These are phyloP conservation scores for Bothriochloa decipiens DNA, from an alignment of 176 grass and related monocot species.

Conservation along the genomic window DNA sequence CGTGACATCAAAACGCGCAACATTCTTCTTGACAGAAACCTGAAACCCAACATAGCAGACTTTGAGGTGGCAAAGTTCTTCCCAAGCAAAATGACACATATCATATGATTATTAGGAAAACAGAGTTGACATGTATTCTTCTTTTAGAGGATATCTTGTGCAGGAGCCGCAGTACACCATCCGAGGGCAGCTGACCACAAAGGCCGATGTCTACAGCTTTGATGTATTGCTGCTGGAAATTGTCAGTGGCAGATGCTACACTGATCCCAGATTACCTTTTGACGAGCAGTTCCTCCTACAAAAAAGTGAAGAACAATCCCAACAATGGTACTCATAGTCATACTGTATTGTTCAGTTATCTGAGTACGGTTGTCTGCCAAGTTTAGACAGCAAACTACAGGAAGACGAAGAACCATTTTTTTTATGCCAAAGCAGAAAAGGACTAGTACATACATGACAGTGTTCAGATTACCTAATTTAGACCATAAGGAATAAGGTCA, in stretches of 20 bases:
- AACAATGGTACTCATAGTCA: background rate
- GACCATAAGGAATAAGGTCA: constrained; percentile 18
- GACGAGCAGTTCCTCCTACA: constrained; percentile 74
- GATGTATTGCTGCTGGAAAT: constrained; percentile 65
- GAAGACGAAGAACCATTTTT: background rate
- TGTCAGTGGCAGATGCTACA: constrained; percentile 67
- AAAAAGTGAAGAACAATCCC: constrained; percentile 50
- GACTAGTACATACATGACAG: background rate
- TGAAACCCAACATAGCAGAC: constrained; percentile 53
- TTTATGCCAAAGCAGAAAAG: background rate
- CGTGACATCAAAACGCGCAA: constrained; percentile 88
- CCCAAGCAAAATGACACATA: constrained; percentile 60
- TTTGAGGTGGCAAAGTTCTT: constrained; percentile 83
- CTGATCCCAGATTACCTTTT: constrained; percentile 55
- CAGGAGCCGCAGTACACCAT: constrained; percentile 73
- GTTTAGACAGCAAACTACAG: constrained; percentile 13
- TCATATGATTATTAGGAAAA: constrained; percentile 38
- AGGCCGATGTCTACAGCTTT: constrained; percentile 69
- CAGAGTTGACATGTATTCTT: background rate
- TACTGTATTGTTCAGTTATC: background rate
- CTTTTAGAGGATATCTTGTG: constrained; percentile 54
- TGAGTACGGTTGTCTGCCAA: constrained; percentile 10
- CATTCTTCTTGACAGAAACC: constrained; percentile 67
- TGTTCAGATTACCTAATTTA: constrained; percentile 5
- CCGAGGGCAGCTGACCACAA: constrained; percentile 62